phyloP scores from a whole-genome alignment of 768 basidiomycete species.

The Suillus americanus region DNA sequence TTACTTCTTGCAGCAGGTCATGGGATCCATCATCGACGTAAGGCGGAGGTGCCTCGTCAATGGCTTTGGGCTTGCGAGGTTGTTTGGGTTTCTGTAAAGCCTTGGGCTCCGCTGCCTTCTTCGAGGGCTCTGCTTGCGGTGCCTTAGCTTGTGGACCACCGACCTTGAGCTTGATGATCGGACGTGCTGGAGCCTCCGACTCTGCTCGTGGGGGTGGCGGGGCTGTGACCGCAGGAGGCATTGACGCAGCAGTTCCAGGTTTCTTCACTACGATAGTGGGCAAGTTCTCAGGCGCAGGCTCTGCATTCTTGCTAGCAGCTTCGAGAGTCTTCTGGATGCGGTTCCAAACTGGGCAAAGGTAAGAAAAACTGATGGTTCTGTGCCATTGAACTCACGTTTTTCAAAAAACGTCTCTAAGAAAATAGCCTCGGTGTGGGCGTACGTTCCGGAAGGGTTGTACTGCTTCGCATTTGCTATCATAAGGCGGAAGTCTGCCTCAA shows the following conservation, averaged over 20 bases:
- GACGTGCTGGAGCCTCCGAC: conserved; percentile 44
- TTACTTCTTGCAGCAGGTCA: conserved; percentile 77
- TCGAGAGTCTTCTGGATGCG: conserved; percentile 84
- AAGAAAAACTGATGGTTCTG: conserved; percentile 2
- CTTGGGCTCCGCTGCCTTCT: conserved; percentile 34
- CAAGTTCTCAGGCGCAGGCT: conserved; percentile 20
- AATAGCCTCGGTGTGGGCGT: conserved; percentile 73
- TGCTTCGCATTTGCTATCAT: conserved; percentile 86
- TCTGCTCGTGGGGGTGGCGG: conserved; percentile 33
- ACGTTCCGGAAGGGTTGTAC: conserved; percentile 76
- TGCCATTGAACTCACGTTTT: conserved; percentile 57
- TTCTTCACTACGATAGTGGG: conserved; percentile 27
- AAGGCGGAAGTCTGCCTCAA: conserved; percentile 83
- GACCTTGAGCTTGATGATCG: conserved; percentile 70
- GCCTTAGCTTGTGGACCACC: conserved; percentile 39
- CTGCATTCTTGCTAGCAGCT: conserved; percentile 50
- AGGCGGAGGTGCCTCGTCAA: conserved; percentile 54
- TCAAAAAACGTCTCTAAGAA: conserved; percentile 81
- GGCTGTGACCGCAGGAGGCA: conserved; percentile 5
- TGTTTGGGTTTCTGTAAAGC: conserved; percentile 38
- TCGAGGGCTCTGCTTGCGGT: conserved; percentile 27
- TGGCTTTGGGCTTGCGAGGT: conserved; percentile 43
- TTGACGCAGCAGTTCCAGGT: conserved; percentile 6
- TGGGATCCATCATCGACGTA: conserved; percentile 82
- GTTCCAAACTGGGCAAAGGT: conserved; percentile 66